Percentiles rank a stretch among this genome's conserved stretches.
Evolutionary conservation across 2,329 filamentous ascomycete species (phyloP).

Genomic region (Penicillium sp.): DNA sequence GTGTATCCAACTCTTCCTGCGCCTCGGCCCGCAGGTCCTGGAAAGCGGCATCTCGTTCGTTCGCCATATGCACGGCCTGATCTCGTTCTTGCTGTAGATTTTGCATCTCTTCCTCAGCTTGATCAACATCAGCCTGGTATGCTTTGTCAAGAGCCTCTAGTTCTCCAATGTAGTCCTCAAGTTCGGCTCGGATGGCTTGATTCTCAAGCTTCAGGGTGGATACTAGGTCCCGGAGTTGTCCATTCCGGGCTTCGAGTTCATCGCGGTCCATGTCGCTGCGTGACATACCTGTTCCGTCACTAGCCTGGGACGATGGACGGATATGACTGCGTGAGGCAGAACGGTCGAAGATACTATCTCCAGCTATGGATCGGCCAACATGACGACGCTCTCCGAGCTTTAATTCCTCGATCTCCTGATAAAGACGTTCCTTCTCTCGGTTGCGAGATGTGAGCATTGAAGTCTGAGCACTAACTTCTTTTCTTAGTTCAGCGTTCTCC

Average conservation of each 20-base stretch:
- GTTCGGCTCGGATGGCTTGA: slow-evolving; percentile 79
- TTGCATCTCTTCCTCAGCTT: slow-evolving; percentile 74
- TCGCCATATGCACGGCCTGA: slow-evolving; percentile 73
- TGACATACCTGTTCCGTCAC: slow-evolving; percentile 61
- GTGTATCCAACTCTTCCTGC: slow-evolving; percentile 56
- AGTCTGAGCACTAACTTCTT: slow-evolving; percentile 91
- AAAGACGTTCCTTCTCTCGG: slow-evolving; percentile 88
- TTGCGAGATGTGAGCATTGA: slow-evolving; percentile 97
- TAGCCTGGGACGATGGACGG: slow-evolving; percentile 71
- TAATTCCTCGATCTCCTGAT: slow-evolving; percentile 95
- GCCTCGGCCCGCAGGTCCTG: slow-evolving; percentile 56
- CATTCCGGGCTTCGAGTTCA: slow-evolving; percentile 78
- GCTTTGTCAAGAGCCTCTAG: slow-evolving; percentile 70
- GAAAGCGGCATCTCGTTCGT: slow-evolving; percentile 56
- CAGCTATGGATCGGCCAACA: slow-evolving; percentile 57
- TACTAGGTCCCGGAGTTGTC: slow-evolving; percentile 78
- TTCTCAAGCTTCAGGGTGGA: slow-evolving; percentile 85
- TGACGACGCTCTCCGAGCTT: slow-evolving; percentile 81
- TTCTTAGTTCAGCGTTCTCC: slow-evolving; percentile 87
- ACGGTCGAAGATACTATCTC: slow-evolving; percentile 91
- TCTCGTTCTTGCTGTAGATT: slow-evolving; percentile 80
- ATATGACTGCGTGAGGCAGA: slow-evolving; percentile 81
- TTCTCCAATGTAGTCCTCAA: slow-evolving; percentile 76
- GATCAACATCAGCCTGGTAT: slow-evolving; percentile 78
- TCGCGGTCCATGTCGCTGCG: slow-evolving; percentile 76